These are phyloP conservation scores for Corymbia maculata DNA, from an alignment of 345 rosid genomes.

Conservation along the genomic window DNA sequence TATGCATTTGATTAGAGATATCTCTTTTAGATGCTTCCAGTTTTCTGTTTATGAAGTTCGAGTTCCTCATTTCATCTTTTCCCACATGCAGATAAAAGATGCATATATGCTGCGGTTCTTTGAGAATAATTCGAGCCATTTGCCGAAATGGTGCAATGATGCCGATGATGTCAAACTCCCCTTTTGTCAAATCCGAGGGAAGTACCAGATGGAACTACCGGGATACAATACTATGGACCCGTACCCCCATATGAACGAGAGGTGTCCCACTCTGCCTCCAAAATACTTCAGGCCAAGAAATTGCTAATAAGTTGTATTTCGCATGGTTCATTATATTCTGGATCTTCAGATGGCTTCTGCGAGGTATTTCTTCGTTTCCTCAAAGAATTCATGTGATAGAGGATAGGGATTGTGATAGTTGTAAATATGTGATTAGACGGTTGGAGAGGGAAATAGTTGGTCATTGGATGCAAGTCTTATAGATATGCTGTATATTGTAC, in stretches of 20 bases:
- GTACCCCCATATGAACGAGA: conserved; percentile 84
- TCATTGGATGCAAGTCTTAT: not conserved
- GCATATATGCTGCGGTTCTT: conserved; percentile 72
- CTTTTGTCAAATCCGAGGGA: conserved; percentile 84
- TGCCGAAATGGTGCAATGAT: conserved; percentile 91
- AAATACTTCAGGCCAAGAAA: conserved; percentile 72
- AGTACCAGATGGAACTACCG: conserved; percentile 94
- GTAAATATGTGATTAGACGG: not conserved
- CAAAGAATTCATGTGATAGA: not conserved
- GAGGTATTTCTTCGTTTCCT: not conserved
- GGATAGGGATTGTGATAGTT: not conserved
- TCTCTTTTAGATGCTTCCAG: not conserved
- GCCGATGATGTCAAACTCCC: conserved; percentile 65
- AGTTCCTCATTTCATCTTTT: not conserved
- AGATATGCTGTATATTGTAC: not conserved
- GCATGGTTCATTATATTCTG: not conserved
- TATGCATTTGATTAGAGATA: not conserved
- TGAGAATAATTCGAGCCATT: conserved; percentile 68
- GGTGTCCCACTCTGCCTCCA: conserved; percentile 85
- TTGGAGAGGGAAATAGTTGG: not conserved
- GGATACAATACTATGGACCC: conserved; percentile 82
- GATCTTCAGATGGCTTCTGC: not conserved
- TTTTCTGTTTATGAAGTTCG: not conserved
- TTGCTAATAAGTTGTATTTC: conserved; percentile 23
- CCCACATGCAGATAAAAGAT: conserved; percentile 46